Conservation (phyloP, 176 grass and related monocot genomes). For the Carex kokanica region DNA sequence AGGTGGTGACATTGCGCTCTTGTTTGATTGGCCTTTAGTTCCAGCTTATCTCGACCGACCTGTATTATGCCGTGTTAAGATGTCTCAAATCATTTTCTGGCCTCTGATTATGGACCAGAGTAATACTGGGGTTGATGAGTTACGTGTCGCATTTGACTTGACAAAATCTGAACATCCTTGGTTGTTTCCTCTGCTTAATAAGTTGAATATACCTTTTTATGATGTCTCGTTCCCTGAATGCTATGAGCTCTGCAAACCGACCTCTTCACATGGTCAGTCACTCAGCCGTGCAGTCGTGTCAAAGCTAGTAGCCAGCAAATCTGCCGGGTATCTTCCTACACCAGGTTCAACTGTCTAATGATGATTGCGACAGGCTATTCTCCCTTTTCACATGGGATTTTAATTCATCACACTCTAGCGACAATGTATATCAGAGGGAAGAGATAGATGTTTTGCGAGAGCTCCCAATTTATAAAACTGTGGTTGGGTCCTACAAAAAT, state of each 20-base stretch:
- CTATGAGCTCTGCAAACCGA: constrained; percentile 48
- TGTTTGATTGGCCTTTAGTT: constrained; percentile 90
- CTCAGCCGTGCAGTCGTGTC: constrained; percentile 63
- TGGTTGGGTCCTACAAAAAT: constrained; percentile 71
- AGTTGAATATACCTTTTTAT: constrained; percentile 78
- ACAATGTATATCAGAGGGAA: constrained; percentile 64
- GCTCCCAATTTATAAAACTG: constrained; percentile 86
- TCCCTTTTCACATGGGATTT: constrained; percentile 73
- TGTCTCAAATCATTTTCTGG: constrained; percentile 68
- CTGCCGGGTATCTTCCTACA: constrained; percentile 52
- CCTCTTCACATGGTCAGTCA: constrained; percentile 43
- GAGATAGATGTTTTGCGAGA: constrained; percentile 78
- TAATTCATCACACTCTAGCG: constrained; percentile 28
- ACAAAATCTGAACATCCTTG: constrained; percentile 71
- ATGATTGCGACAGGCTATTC: constrained; percentile 68
- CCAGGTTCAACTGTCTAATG: constrained; percentile 53
- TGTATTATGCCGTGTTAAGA: constrained; percentile 70
- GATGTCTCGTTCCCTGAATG: constrained; percentile 74
- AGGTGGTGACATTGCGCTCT: constrained; percentile 69
- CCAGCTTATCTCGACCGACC: constrained; percentile 69
- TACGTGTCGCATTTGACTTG: constrained; percentile 54
- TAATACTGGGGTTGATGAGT: constrained; percentile 35
- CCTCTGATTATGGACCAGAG: constrained; percentile 49
- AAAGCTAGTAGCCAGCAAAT: constrained; percentile 67
- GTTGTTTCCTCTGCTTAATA: constrained; percentile 72